These are phyloP conservation scores for Sclerotinia trifoliorum DNA, from an alignment of 2,329 filamentous ascomycete species.

Conservation along the genomic window DNA sequence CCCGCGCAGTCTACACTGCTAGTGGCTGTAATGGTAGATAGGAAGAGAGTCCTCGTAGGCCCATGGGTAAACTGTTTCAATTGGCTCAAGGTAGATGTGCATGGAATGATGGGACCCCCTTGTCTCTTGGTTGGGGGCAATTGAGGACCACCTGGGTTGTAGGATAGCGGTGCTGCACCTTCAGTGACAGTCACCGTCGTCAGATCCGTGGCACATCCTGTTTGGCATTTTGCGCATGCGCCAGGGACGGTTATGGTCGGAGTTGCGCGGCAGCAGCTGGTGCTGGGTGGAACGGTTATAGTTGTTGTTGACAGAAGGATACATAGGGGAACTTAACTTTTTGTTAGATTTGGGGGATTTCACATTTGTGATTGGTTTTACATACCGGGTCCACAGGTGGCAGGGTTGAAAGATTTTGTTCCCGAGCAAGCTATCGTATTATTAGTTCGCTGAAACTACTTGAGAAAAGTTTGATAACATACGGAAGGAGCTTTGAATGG, in stretches of 20 bases:
- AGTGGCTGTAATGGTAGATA: constrained; percentile 10
- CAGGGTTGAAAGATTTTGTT: constrained; percentile 5
- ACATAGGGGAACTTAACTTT: constrained; percentile 18
- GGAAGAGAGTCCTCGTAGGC: constrained; percentile 14
- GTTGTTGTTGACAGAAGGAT: constrained; percentile 35
- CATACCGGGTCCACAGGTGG: constrained; percentile 10
- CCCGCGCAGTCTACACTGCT: constrained; percentile 19
- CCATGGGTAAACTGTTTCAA: neutral
- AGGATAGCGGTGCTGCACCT: neutral
- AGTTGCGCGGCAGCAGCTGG: constrained; percentile 44
- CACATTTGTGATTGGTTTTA: too few relatives aligned
- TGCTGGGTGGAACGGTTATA: constrained; percentile 42
- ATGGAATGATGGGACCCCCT: neutral
- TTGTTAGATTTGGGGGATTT: too few relatives aligned
- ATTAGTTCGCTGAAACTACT: neutral
- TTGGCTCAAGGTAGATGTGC: constrained; percentile 7
- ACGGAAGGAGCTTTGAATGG: constrained; percentile 20
- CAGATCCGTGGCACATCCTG: constrained; percentile 32
- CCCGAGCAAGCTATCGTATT: constrained; percentile 19
- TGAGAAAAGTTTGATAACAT: neutral
- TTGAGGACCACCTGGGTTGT: constrained; percentile 12
- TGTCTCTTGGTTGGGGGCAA: constrained; percentile 7
- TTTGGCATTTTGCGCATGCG: constrained; percentile 35
- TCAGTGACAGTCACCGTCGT: constrained; percentile 15
- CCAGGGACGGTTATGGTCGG: constrained; percentile 34